Conservation (phyloP, 2,329 filamentous ascomycete genomes). For the Westerdykella sp. region DNA sequence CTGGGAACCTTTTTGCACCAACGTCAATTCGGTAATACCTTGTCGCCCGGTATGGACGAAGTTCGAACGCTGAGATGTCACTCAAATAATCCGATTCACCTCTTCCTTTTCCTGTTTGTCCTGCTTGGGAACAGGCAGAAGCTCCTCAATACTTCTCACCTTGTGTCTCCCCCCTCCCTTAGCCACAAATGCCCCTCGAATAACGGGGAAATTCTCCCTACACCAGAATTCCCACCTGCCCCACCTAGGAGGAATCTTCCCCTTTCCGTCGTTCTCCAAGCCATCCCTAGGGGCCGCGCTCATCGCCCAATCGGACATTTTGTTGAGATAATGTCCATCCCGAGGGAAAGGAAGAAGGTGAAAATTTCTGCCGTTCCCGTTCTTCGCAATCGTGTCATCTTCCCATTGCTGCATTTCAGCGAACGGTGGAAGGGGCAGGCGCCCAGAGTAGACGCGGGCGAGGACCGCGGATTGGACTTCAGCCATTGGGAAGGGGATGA, state of each 20-base stretch:
- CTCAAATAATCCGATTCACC: no score
- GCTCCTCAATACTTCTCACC: conserved; percentile 61
- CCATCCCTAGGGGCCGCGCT: conserved; percentile 36
- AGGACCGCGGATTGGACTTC: conserved; percentile 75
- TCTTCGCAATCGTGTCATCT: conserved; percentile 32
- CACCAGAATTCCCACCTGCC: conserved; percentile 65
- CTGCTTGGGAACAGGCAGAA: conserved; percentile 58
- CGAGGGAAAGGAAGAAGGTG: conserved; percentile 53
- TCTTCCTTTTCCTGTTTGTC: no score
- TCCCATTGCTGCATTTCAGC: conserved; percentile 68
- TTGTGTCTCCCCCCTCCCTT: conserved; percentile 51
- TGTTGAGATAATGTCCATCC: conserved; percentile 66
- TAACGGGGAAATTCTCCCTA: conserved; percentile 59
- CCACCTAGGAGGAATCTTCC: conserved; percentile 68
- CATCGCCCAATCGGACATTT: conserved; percentile 56
- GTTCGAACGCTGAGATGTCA: no score
- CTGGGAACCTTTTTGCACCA: no score
- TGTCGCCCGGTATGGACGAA: no score
- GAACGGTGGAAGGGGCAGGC: conserved; percentile 56
- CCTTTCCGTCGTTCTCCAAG: conserved; percentile 42
- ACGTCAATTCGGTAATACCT: no score
- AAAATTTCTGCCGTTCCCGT: conserved; percentile 47
- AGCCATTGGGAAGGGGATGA: conserved; percentile 80
- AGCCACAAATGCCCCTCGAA: conserved; percentile 65
- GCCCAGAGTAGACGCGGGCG: conserved; percentile 69